Evolutionary conservation across 2,329 filamentous ascomycete species (phyloP).

Genomic region (Fusarium fracticaudum): DNA sequence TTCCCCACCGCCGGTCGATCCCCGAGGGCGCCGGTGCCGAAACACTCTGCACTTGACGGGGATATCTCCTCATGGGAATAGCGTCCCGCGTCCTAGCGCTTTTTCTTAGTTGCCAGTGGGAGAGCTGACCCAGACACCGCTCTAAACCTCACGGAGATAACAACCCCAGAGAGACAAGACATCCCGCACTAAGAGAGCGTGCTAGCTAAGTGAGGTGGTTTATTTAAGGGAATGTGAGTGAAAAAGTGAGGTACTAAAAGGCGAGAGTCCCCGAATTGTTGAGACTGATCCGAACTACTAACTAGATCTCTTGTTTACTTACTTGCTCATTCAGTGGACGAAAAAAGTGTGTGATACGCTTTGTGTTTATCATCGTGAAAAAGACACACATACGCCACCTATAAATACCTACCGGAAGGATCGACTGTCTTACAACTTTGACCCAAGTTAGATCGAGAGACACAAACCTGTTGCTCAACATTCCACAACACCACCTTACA

Average conservation of each 20-base stretch:
- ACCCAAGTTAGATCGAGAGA: not conserved
- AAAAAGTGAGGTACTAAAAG: not conserved
- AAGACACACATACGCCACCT: not conserved
- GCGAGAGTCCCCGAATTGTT: not conserved
- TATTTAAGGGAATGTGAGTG: not conserved
- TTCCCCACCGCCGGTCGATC: conserved; percentile 24
- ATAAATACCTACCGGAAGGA: not conserved
- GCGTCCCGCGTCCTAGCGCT: conserved; percentile 25
- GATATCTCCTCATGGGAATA: conserved; percentile 42
- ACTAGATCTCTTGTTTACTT: not conserved
- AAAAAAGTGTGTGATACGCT: not conserved
- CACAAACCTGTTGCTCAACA: not conserved
- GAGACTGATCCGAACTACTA: not conserved
- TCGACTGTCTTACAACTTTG: not conserved
- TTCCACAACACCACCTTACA: not conserved
- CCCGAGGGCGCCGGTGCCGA: conserved; percentile 31
- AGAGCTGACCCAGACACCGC: not conserved
- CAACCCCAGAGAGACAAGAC: conserved; percentile 29
- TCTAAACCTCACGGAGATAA: conserved; percentile 25
- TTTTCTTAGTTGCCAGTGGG: not conserved
- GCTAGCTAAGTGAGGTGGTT: not conserved
- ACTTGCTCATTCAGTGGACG: not conserved
- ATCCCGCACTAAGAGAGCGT: conserved; percentile 1
- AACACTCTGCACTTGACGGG: conserved; percentile 15
- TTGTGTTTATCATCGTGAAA: not conserved